A percentile compares a stretch with the other conserved stretches of the same genome.
phyloP scores from a whole-genome alignment of 2,329 filamentous ascomycete genomes.

The Aspergillus cejpii region DNA sequence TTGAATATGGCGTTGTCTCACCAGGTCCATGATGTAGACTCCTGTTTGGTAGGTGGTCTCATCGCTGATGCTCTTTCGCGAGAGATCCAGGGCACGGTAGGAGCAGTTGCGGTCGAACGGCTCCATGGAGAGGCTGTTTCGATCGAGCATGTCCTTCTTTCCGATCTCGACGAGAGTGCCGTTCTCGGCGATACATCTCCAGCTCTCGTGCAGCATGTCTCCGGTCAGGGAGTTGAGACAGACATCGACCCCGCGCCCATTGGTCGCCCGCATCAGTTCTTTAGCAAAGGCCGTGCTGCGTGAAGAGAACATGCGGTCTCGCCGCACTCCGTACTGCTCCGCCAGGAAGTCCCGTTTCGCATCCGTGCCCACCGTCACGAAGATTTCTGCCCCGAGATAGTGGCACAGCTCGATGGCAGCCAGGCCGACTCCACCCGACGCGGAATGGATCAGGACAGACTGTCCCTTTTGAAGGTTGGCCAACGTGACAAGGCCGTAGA shows the following conservation, averaged over 20 bases:
- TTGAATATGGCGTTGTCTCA: neutral
- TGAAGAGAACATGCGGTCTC: conserved; percentile 21
- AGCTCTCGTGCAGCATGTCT: conserved; percentile 4
- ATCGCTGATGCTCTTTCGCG: neutral
- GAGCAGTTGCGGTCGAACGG: conserved; percentile 11
- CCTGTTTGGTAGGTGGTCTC: neutral
- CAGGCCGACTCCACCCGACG: conserved; percentile 16
- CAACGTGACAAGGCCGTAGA: conserved; percentile 20
- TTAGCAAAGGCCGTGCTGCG: conserved; percentile 12
- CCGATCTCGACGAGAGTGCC: conserved; percentile 20
- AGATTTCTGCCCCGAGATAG: conserved; percentile 10
- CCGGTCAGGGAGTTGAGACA: conserved; percentile 10
- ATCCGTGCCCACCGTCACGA: conserved; percentile 16
- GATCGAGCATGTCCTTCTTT: conserved; percentile 14
- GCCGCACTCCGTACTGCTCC: conserved; percentile 12
- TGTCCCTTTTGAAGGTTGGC: conserved; percentile 14
- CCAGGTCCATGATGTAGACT: neutral
- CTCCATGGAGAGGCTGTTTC: conserved; percentile 11
- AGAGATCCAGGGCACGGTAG: conserved; percentile 14
- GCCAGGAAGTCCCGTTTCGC: conserved; percentile 15
- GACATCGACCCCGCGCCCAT: conserved; percentile 21
- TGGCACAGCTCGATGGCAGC: conserved; percentile 18
- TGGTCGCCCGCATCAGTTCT: conserved; percentile 13
- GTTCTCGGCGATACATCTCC: conserved; percentile 17
- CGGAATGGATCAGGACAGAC: conserved; percentile 20